Evolutionary conservation across 208 protist genomes (phyloP), one percentile per base, ranked within the genome.

Genomic region (Wallacemonas collosoma): DNA sequence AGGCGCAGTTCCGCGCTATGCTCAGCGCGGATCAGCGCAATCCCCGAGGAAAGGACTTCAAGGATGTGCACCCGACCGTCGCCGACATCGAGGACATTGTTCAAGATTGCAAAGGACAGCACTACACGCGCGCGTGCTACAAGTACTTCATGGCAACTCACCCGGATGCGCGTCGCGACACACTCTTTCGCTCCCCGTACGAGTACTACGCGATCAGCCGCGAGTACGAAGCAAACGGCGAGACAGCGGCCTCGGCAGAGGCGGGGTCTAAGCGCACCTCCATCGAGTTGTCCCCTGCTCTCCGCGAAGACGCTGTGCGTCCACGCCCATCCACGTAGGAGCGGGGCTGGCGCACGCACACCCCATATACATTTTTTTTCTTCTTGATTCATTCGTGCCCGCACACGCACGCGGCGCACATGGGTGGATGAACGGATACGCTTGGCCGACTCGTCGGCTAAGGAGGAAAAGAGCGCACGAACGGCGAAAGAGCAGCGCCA

Each of bases 101-200:
- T 14, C 66, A 78, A n/a, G 93, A 96, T 61, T 84, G 81, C 76
- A 93, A 93, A 62, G 85, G 79, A 14, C 85, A 93, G 76, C 93
- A 97, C 74, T 96, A 95, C 76, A 95, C 93, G 15, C 82, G 91
- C 14, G 93, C 93, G 1, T 97, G 93, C 80, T 95, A 93, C 72
- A 92, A 93, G 75, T 96, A 96, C 74, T 97, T 96, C 68, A 85
- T 94, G 80, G 78, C 90, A n/a, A 97, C 89, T 0, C 91, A 96
- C 69, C 86, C 82, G 26, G 84, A 79, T 55, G 90, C 83, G 0
- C 74, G 78, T 14, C 90, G 93, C 44, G 93, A 97, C 68, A 93
- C 89, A 7, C 77, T 97, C 43, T 97, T 97, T 64, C 86, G 89
- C 60, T 94, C 90, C 0, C 93, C 93, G 9, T 95, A 90, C 77